These are phyloP conservation scores for Yarrowia yakushimensis DNA, from an alignment of 805 yeast genomes.

Conservation along the genomic window DNA sequence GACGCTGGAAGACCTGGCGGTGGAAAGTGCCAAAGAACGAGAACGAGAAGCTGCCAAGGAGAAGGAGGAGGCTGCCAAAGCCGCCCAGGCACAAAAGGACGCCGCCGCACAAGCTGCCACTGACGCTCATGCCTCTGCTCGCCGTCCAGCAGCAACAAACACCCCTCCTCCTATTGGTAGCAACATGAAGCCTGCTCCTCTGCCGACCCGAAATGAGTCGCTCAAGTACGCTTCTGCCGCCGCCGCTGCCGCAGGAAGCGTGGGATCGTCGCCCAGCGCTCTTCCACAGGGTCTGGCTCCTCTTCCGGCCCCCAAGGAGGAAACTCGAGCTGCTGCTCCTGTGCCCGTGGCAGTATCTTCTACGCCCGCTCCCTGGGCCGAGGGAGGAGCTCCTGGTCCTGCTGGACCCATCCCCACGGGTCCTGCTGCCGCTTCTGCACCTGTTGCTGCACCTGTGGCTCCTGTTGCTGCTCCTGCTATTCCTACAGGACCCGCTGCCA, in stretches of 20 bases:
- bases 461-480: not conserved
- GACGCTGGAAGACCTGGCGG: slow-evolving; percentile 40
- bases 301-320: slow-evolving; percentile 17
- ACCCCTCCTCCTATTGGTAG: slow-evolving; percentile 31
- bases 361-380: slow-evolving; percentile 32
- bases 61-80: slow-evolving; percentile 34
- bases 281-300: slow-evolving; percentile 22
- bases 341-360: slow-evolving; percentile 30
- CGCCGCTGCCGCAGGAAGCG: slow-evolving; percentile 38
- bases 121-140: not conserved
- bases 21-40: slow-evolving; percentile 37
- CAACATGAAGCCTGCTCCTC: slow-evolving; percentile 49
- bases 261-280: slow-evolving; percentile 25
- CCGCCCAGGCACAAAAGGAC: slow-evolving; percentile 28
- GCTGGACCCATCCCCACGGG: not conserved
- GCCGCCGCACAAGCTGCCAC: slow-evolving; percentile 17
- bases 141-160: slow-evolving; percentile 21
- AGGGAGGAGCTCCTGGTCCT: slow-evolving; percentile 30
- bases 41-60: slow-evolving; percentile 31
- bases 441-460: slow-evolving; percentile 29
- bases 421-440: slow-evolving; percentile 2
- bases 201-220: slow-evolving; percentile 50
- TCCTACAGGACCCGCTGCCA: not conserved
- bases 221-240: slow-evolving; percentile 57
- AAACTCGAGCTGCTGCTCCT: slow-evolving; percentile 21